A percentile compares a stretch with the other conserved stretches of the same genome.
These are phyloP conservation scores for Porogramme epimiltina DNA, from an alignment of 1,284 basidiomycete species.

Conservation along the genomic window DNA sequence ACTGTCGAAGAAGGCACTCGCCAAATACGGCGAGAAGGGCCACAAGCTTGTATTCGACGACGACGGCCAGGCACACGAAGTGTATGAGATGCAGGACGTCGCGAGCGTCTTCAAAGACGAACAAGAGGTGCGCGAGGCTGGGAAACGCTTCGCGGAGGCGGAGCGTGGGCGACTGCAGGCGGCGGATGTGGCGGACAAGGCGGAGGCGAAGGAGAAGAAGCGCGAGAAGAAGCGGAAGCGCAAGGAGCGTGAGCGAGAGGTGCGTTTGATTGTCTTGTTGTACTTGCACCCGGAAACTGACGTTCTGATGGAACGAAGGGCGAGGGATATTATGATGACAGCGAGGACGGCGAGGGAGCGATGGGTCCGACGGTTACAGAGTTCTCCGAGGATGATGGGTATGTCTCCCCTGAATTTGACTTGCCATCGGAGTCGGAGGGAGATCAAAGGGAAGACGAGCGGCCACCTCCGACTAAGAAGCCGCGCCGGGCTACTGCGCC, in stretches of 20 bases:
- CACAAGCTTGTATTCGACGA: conserved; percentile 88
- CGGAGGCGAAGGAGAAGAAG: conserved; percentile 86
- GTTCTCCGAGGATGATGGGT: conserved; percentile 60
- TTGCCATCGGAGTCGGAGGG: conserved; percentile 52
- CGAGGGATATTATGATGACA: conserved; percentile 24
- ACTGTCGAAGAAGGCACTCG: conserved; percentile 75
- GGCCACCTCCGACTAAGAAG: conserved; percentile 36
- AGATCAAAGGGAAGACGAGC: conserved; percentile 36
- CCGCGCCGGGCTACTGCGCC: conserved; percentile 10
- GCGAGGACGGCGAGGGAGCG: conserved; percentile 26
- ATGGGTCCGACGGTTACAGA: conserved; percentile 34
- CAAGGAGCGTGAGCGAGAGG: conserved; percentile 83
- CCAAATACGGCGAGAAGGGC: conserved; percentile 62
- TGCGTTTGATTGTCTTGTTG: conserved; percentile 31
- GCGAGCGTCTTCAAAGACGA: conserved; percentile 64
- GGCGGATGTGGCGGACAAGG: conserved; percentile 77
- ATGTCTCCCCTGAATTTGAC: conserved; percentile 75
- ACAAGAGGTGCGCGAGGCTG: conserved; percentile 68
- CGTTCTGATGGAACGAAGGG: conserved; percentile 1
- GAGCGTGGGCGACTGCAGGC: conserved; percentile 74
- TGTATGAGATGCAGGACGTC: conserved; percentile 80
- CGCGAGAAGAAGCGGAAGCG: conserved; percentile 82
- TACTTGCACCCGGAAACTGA: neutral
- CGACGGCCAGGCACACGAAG: conserved; percentile 75
- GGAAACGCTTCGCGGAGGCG: conserved; percentile 68